A percentile compares a stretch with the other conserved stretches of the same genome.
These are phyloP conservation scores for Termitomyces sp. DNA, from an alignment of 768 basidiomycete genomes.

Conservation along the genomic window DNA sequence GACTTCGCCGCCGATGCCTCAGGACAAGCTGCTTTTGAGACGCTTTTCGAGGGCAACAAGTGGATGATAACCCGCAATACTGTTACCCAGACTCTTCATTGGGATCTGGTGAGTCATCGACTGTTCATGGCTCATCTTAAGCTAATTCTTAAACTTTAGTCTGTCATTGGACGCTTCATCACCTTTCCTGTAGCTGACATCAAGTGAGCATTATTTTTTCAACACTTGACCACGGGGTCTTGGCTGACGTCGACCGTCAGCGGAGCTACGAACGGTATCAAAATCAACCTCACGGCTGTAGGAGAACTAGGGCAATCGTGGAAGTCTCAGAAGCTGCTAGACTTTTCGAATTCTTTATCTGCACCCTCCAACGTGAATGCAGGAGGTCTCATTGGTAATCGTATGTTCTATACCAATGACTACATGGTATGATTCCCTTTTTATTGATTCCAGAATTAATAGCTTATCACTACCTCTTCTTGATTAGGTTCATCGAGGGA, in stretches of 20 bases:
- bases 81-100: conserved; percentile 55
- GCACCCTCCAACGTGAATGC: conserved; percentile 45
- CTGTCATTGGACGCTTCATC: conserved; percentile 61
- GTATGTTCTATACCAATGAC: conserved; percentile 64
- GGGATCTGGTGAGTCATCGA: conserved; percentile 59
- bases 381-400: conserved; percentile 50
- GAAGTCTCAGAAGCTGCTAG: conserved; percentile 23
- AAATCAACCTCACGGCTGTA: conserved; percentile 45
- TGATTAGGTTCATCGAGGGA: conserved; percentile 56
- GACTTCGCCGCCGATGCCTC: conserved; percentile 43
- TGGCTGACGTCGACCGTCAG: conserved; percentile 23
- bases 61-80: conserved; percentile 73
- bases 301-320: conserved; percentile 14
- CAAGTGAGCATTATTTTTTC: conserved; percentile 40
- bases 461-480: not conserved
- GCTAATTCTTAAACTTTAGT: conserved; percentile 16
- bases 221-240: conserved; percentile 6
- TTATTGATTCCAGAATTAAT: not conserved
- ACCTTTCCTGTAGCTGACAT: conserved; percentile 54
- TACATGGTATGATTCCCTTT: conserved; percentile 49
- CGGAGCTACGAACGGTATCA: conserved; percentile 48
- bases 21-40: conserved; percentile 45
- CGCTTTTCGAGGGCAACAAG: conserved; percentile 21
- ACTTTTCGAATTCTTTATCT: conserved; percentile 37
- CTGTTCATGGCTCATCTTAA: too few species aligned